phyloP scores from a whole-genome alignment of 2,329 filamentous ascomycete genomes.

The Apiospora arundinis region DNA sequence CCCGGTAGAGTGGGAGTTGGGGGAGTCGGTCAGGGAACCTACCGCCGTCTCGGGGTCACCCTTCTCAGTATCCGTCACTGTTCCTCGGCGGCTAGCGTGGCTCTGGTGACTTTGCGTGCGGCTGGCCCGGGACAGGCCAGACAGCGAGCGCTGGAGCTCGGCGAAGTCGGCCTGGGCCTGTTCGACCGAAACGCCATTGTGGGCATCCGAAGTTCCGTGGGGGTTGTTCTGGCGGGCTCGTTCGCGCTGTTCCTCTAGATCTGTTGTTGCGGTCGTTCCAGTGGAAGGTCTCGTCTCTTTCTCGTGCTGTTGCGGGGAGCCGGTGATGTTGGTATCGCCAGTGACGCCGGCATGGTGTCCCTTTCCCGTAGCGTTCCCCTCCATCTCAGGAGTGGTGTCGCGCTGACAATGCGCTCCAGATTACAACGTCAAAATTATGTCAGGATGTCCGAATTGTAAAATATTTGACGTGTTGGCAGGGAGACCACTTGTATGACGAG shows the following conservation, averaged over 20 bases:
- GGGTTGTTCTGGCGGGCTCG: slow-evolving; percentile 53
- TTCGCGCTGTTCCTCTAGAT: slow-evolving; percentile 48
- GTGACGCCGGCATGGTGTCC: neutral
- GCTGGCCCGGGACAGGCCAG: slow-evolving; percentile 61
- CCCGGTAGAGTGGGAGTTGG: slow-evolving; percentile 52
- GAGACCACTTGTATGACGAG: neutral
- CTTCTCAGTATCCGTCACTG: slow-evolving; percentile 62
- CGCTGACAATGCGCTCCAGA: neutral
- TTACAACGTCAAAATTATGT: neutral
- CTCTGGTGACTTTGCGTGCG: slow-evolving; percentile 43
- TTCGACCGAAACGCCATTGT: slow-evolving; percentile 65
- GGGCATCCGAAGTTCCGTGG: slow-evolving; percentile 50
- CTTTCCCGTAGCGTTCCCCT: slow-evolving; percentile 9
- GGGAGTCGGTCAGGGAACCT: slow-evolving; percentile 41
- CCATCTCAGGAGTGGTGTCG: slow-evolving; percentile 18
- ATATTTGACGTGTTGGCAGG: neutral
- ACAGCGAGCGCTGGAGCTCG: slow-evolving; percentile 67
- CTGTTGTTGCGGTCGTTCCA: slow-evolving; percentile 24
- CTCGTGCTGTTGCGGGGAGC: neutral
- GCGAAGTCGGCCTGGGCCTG: slow-evolving; percentile 75
- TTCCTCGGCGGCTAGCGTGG: slow-evolving; percentile 24
- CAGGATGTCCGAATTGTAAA: neutral
- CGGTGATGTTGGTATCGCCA: neutral
- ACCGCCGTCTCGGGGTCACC: slow-evolving; percentile 37
- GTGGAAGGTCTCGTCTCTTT: neutral